Base-by-base conservation (phyloP, 1,284 basidiomycete genomes). In the Pseudozyma flocculosa region DNA sequence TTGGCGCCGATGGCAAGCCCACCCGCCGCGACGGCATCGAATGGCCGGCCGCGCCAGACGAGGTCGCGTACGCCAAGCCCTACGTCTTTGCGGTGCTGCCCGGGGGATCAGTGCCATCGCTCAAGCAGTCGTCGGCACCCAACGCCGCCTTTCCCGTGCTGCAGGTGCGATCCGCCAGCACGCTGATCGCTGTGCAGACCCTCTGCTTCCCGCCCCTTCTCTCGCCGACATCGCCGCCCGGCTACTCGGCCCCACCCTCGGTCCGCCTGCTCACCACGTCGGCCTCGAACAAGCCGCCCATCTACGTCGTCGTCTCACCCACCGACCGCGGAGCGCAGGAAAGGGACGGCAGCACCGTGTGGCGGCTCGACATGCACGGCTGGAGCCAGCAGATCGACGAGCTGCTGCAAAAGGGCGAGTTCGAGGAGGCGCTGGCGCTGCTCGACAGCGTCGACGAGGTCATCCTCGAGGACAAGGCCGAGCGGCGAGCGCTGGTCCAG, bases 371-470 rank as follows among this genome's bases (percentile, higher is more conserved):
- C 10, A 87, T 91, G 82, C 84, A 83, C 50, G 80, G 86, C 2
- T 89, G 92, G 87, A 82, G 83, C 1, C 84, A 86, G 22, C 91
- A 95, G 71, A 82, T 97, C 10, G 89, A 95, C 57, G 89, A 92
- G 70, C 83, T 96, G 14, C 86, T 93, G 0, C 78, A 82, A 32
- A 82, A 80, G 3, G 89, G 87, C 2, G 81, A 84, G 43, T 93
- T 93, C 74, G 81, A 83, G 0, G 89, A 94, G 72, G 92, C 91
- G 0, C 82, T 95, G 18, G 84, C 87, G 1, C 80, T 97, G 13
- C 81, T 97, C 5, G 87, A 90, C 45, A 85, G 82, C 1, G 79
- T 92, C 10, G 87, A 89, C 53, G 80, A 83, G 26, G 80, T 83
- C 10, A 73, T 82, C 2, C 79, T 90, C 10, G 82, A 86, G 1